These are phyloP conservation scores for Ogataea corticis DNA, from an alignment of 805 yeast genomes.

Conservation along the genomic window DNA sequence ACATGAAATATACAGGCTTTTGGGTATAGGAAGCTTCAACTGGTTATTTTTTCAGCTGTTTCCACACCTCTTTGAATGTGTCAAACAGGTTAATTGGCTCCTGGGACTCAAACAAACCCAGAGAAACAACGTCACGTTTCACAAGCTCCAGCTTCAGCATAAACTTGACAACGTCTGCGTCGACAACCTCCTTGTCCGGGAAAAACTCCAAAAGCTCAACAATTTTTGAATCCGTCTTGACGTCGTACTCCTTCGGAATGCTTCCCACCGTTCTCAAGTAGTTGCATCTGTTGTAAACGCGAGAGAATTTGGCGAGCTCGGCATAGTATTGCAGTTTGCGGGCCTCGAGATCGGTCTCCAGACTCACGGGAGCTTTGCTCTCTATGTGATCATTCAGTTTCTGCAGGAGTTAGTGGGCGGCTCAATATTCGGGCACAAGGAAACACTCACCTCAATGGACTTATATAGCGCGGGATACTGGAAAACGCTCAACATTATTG, in stretches of 20 bases:
- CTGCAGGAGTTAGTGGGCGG: conserved; percentile 6
- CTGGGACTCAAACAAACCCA: conserved; percentile 1
- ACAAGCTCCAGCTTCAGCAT: conserved; percentile 18
- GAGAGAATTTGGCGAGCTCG: conserved; percentile 9
- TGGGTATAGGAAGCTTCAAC: neutral
- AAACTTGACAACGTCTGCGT: conserved; percentile 16
- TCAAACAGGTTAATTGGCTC: conserved; percentile 12
- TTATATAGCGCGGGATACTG: conserved; percentile 15
- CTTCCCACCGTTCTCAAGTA: conserved; percentile 9
- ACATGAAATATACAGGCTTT: neutral
- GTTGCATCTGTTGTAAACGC: conserved; percentile 12
- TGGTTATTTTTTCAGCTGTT: conserved; percentile 10
- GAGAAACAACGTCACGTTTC: conserved; percentile 14
- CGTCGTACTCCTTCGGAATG: conserved; percentile 16
- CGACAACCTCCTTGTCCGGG: neutral
- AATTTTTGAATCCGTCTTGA: conserved; percentile 12
- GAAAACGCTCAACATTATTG: conserved; percentile 4
- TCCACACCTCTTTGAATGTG: conserved; percentile 20
- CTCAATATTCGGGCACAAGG: no score
- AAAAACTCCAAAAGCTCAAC: conserved; percentile 9
- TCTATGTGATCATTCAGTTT: conserved; percentile 10
- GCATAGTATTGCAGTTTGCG: conserved; percentile 3
- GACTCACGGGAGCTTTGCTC: conserved; percentile 1
- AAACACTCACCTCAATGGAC: conserved; percentile 16
- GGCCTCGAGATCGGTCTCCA: neutral